A percentile compares a stretch with the other conserved stretches of the same genome.
phyloP scores from a whole-genome alignment of 2,329 filamentous ascomycete genomes.

The Fusarium nematophilum region DNA sequence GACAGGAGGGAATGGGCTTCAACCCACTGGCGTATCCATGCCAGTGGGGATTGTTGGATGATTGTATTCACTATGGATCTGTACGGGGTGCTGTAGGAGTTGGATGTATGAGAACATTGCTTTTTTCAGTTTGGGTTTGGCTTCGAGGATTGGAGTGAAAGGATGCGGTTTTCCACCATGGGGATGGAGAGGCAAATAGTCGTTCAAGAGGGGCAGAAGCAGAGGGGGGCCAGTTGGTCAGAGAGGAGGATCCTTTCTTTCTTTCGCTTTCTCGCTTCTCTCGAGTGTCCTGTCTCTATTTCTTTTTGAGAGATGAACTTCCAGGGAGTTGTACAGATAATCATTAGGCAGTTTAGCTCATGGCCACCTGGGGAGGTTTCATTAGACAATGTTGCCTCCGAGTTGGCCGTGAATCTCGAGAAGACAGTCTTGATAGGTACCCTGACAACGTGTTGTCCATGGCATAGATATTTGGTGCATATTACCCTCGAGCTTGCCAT shows the following conservation, averaged over 20 bases:
- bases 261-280: conserved; percentile 1
- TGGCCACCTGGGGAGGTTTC: not conserved
- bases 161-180: conserved; percentile 20
- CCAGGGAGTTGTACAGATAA: not conserved
- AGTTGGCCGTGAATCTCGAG: not conserved
- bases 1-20: not conserved
- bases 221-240: not conserved
- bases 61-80: conserved; percentile 18
- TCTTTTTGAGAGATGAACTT: conserved; percentile 10
- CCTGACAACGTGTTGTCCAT: too few species aligned
- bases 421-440: too few species aligned
- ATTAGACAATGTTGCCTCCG: not conserved
- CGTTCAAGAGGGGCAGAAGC: conserved; percentile 9
- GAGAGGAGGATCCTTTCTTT: not conserved
- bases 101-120: conserved; percentile 37
- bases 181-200: conserved; percentile 24
- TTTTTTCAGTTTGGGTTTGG: conserved; percentile 16
- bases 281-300: not conserved
- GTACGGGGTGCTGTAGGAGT: conserved; percentile 31
- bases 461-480: too few species aligned
- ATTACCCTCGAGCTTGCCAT: too few species aligned
- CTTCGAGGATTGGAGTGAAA: conserved; percentile 13
- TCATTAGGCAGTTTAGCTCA: not conserved
- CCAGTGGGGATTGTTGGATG: conserved; percentile 17
- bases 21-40: not conserved